Evolutionary conservation across 805 yeast species (phyloP), one percentile per base, ranked within the genome.

Genomic region (Isabelozyma heimii): DNA sequence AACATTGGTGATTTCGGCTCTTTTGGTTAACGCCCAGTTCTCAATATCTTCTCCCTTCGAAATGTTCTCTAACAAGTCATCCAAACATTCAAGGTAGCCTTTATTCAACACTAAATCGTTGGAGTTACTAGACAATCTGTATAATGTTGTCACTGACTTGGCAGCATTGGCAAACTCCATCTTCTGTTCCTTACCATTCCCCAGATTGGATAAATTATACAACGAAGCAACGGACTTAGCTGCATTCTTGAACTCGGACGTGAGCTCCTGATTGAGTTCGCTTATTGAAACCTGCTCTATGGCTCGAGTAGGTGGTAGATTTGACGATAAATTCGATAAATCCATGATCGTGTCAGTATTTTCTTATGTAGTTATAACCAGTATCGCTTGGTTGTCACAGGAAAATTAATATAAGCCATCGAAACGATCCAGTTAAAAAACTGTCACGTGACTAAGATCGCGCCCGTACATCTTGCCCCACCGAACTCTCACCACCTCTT

Each of bases 171-270:
- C 65, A 57, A 73, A 73, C 42, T 71, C 75, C 5, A 54, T 41
- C 51, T 66, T 66, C 20, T 53, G 56, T 20, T 43, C 39, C 28
- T 30, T 14, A 7, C 15, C 39, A 26, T 54, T 50, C 10, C 49
- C 53, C 8, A 58, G 48, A 12, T 47, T 46, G 12, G 64, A 53
- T 7, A 61, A 52, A 53, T 69, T 70, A 52, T 72, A 72, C 12
- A 74, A 57, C n/a, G 69, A 78, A 13, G 91, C 85, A 26, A 85
- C 87, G 6, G 87, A 77, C 47, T 84, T 79, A 26, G 91, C 91
- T 6, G 91, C 91, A 47, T 74, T 75, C 62, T 82, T 84, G 67
- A 85, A 86, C 59, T 84, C 86, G n/a, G 70, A 65, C 0, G 83
- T 75, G 27, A 86, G 70, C 42, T 85, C 86, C 40, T 65, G 68